Evolutionary conservation across 257 asterid species (phyloP), one percentile per base, ranked within the genome.

Genomic region (Nicotiana benthamiana): DNA sequence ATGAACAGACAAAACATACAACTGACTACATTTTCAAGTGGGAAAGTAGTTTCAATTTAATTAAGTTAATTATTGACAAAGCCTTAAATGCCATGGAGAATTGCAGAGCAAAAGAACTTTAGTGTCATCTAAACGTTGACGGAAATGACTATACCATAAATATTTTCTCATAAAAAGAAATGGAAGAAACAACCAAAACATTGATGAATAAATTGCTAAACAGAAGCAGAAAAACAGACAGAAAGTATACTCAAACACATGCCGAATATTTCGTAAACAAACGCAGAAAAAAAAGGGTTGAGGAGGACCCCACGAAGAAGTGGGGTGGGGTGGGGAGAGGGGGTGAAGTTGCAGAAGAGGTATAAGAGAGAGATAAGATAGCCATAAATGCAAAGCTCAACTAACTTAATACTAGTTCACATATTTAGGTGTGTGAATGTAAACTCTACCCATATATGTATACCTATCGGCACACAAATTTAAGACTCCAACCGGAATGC

Each of bases 311-410:
- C 36, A 26, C 68, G 34, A 20, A 12, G 13, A 3, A 7, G 6
- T 32, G 36, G 36, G 36, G 34, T 0, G 36, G 36, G 36, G 6
- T 32, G 36, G 36, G 36, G 34, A 5, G 36, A 7, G 36, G 36
- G 36, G 40, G 9, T 5, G 43, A 6, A 34, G 27, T 54, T 59
- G 64, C 27, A 54, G 64, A 61, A 10, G 75, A 36, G 46, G 43
- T 36, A 36, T 36, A 36, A 34, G 40, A 34, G 46, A 67, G 75
- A 67, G 75, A 67, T 36, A 36, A 67, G 54, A 36, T 67, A n/a
- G 76, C 27, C 76, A 67, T 67, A 67, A 67, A 67, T 67, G 76
- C 76, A 67, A 18, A 67, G n/a, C 54, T 67, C 76, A 67, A 67
- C 76, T n/a, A 68, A 67, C 57, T 68, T 22, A 36, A 5, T 68